Evolutionary conservation across 2,329 filamentous ascomycete genomes (phyloP).

Genomic region (Rhynchosporium graminicola): DNA sequence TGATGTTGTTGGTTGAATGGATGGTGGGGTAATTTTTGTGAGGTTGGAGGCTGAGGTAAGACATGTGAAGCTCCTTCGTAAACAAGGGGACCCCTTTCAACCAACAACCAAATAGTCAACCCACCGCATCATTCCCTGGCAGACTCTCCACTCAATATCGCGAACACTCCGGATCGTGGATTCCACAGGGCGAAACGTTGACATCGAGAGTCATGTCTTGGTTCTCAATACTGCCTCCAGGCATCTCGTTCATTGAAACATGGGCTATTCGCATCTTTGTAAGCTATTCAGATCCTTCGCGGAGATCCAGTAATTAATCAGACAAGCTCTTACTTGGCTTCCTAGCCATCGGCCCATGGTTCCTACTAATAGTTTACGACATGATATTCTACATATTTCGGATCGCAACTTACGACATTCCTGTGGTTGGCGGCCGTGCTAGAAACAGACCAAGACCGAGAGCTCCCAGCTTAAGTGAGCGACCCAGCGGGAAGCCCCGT

Average conservation of each 20-base stretch:
- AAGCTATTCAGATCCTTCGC: conserved; percentile 39
- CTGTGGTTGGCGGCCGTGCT: conserved; percentile 60
- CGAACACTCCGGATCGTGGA: conserved; percentile 6
- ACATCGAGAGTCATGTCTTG: conserved; percentile 52
- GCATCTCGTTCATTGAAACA: conserved; percentile 58
- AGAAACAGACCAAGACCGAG: conserved; percentile 59
- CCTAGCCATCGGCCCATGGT: conserved; percentile 63
- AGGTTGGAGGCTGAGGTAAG: background rate
- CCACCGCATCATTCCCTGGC: conserved; percentile 1
- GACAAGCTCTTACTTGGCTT: conserved; percentile 57
- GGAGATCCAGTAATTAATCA: conserved; percentile 23
- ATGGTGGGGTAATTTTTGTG: conserved; percentile 2
- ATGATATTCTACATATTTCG: conserved; percentile 62
- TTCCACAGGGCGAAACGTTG: background rate
- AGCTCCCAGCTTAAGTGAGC: conserved; percentile 61
- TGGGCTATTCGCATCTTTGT: conserved; percentile 66
- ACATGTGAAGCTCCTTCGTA: background rate
- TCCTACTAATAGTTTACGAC: conserved; percentile 63
- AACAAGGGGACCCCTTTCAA: background rate
- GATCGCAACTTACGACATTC: conserved; percentile 57
- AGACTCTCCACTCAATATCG: conserved; percentile 8
- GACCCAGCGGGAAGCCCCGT: conserved; percentile 50
- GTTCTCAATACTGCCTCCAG: conserved; percentile 64
- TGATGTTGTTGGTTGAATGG: background rate
- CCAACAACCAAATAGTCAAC: background rate